These are phyloP conservation scores for Xylaria polymorpha DNA, from an alignment of 2,329 filamentous ascomycete genomes.

Conservation along the genomic window DNA sequence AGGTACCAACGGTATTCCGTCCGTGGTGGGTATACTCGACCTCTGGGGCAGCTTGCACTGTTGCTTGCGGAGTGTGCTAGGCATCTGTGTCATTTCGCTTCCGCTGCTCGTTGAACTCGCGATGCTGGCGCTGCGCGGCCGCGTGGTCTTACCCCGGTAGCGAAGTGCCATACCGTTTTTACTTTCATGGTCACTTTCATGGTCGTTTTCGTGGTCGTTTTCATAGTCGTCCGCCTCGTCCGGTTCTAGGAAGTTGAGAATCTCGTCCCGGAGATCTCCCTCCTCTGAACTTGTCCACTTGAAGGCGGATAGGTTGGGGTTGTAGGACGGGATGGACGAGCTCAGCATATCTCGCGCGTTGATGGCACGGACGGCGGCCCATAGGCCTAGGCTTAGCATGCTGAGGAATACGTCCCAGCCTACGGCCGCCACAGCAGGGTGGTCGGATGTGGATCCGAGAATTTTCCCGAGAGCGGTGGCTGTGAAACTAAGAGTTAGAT, in stretches of 20 bases:
- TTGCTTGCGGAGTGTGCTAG: constrained; percentile 21
- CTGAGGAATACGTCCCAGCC: constrained; percentile 70
- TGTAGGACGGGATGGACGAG: constrained; percentile 51
- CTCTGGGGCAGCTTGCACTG: constrained; percentile 43
- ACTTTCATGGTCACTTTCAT: constrained; percentile 20
- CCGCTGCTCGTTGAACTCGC: constrained; percentile 39
- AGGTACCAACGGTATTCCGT: neutral
- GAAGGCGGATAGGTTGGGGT: constrained; percentile 6
- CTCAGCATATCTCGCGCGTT: constrained; percentile 62
- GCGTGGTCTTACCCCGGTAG: constrained; percentile 38
- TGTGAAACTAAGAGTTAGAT: neutral
- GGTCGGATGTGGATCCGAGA: constrained; percentile 63
- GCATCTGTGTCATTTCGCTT: constrained; percentile 35
- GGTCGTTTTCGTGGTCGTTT: constrained; percentile 22
- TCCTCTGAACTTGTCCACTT: constrained; percentile 3
- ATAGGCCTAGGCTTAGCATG: constrained; percentile 63
- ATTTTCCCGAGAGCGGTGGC: constrained; percentile 58
- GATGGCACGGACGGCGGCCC: constrained; percentile 66
- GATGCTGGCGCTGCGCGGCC: constrained; percentile 41
- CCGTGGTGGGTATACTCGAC: constrained; percentile 34
- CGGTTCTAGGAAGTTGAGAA: neutral
- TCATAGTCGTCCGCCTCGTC: constrained; percentile 29
- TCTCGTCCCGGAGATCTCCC: constrained; percentile 1
- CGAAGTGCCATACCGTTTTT: constrained; percentile 43
- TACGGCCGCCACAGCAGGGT: constrained; percentile 67